These are phyloP conservation scores for Teratosphaeria epicoccoides DNA, from an alignment of 2,329 filamentous ascomycete species.

Conservation along the genomic window DNA sequence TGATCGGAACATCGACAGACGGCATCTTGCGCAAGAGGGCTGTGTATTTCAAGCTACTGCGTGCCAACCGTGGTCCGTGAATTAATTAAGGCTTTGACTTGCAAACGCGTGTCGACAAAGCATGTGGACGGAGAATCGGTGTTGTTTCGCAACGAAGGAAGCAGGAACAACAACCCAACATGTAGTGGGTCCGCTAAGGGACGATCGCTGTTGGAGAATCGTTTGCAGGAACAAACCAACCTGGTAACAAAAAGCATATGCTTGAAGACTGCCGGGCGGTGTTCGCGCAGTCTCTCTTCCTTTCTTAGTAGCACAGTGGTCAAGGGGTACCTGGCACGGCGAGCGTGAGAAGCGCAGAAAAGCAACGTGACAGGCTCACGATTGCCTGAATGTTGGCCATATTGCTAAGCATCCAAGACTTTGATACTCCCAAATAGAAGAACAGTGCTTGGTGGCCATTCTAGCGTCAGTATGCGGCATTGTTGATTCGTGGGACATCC, in stretches of 20 bases:
- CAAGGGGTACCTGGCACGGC: no score
- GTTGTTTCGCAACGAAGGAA: no score
- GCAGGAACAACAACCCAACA: background rate
- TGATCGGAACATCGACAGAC: background rate
- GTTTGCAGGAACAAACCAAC: no score
- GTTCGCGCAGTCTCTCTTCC: background rate
- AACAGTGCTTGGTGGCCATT: no score
- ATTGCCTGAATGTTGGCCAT: no score
- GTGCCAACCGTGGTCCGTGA: background rate
- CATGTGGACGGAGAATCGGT: background rate
- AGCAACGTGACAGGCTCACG: background rate
- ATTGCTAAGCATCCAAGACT: no score
- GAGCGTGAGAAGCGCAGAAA: background rate
- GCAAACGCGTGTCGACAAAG: background rate
- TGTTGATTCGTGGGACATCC: no score
- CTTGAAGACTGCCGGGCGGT: background rate
- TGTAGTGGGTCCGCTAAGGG: background rate
- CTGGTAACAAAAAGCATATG: background rate
- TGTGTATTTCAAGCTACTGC: background rate
- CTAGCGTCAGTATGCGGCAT: no score
- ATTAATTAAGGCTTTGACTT: background rate
- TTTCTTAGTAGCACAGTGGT: background rate
- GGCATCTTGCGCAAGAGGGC: background rate
- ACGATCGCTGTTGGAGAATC: no score
- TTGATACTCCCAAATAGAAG: no score